Evolutionary conservation across 1,139 yeast genomes (phyloP).

Genomic region (Saccharomyces hybrid): DNA sequence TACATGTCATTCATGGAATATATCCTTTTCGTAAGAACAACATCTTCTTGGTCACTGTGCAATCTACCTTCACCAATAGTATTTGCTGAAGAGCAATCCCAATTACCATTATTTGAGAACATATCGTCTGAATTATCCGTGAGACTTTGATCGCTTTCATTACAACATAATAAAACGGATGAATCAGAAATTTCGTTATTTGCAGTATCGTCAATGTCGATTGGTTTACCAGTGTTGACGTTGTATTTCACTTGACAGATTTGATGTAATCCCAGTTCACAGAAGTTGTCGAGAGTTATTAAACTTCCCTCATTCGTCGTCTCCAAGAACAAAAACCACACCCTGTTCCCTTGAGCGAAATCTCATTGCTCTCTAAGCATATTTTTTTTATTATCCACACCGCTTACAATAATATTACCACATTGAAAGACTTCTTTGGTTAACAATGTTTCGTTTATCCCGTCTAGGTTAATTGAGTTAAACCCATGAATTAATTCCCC

Average conservation of each 20-base stretch:
- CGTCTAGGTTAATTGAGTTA: slow-evolving; percentile 13
- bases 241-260: neutral
- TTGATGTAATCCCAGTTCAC: slow-evolving; percentile 25
- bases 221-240: neutral
- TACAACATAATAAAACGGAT: neutral
- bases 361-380: neutral
- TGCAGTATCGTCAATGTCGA: neutral
- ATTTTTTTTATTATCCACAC: neutral
- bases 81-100: slow-evolving; percentile 3
- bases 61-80: slow-evolving; percentile 2
- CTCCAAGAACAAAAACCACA: neutral
- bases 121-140: neutral
- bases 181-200: slow-evolving; percentile 2
- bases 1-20: neutral
- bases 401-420: slow-evolving; percentile 19
- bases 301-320: neutral
- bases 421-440: slow-evolving; percentile 15
- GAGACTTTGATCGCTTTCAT: slow-evolving; percentile 1
- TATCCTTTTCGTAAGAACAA: neutral
- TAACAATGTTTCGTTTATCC: slow-evolving; percentile 5
- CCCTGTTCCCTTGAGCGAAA: neutral
- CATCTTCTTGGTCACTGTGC: neutral
- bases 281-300: neutral
- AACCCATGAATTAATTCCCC: slow-evolving; percentile 22
- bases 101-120: neutral